phyloP scores from a whole-genome alignment of 148 eudicot species.

The Spergularia marina region DNA sequence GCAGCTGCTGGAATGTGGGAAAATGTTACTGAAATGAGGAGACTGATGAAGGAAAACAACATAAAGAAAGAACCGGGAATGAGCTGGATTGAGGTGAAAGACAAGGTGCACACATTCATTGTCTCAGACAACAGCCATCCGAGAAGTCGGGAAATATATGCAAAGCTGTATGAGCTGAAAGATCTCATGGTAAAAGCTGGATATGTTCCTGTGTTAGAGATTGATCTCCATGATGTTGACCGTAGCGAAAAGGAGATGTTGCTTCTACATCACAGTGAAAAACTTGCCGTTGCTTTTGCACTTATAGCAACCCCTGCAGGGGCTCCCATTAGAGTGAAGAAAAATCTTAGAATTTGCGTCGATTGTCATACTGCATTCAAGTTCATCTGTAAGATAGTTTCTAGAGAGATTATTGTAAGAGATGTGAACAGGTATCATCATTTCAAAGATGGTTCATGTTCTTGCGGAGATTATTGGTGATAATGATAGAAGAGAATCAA shows the following conservation, averaged over 20 bases:
- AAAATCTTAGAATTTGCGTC: slow-evolving; percentile 63
- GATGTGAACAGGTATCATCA: slow-evolving; percentile 72
- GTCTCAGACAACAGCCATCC: slow-evolving; percentile 65
- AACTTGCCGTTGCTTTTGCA: slow-evolving; percentile 70
- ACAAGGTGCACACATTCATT: slow-evolving; percentile 54
- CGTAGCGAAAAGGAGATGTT: slow-evolving; percentile 55
- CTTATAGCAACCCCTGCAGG: slow-evolving; percentile 56
- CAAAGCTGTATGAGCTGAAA: slow-evolving; percentile 53
- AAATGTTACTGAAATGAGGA: slow-evolving; percentile 53
- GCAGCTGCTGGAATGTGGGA: slow-evolving; percentile 76
- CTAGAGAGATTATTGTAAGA: slow-evolving; percentile 59
- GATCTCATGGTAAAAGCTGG: slow-evolving; percentile 54
- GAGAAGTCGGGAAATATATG: slow-evolving; percentile 54
- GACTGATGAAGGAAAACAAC: slow-evolving; percentile 50
- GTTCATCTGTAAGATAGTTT: slow-evolving; percentile 55
- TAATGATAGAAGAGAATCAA: neutral
- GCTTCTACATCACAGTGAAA: slow-evolving; percentile 65
- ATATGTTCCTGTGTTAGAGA: slow-evolving; percentile 58
- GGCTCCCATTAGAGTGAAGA: slow-evolving; percentile 65
- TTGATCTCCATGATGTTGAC: slow-evolving; percentile 62
- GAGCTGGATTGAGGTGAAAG: slow-evolving; percentile 75
- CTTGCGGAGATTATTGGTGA: slow-evolving; percentile 78
- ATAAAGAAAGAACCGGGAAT: slow-evolving; percentile 77
- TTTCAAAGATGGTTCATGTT: slow-evolving; percentile 69
- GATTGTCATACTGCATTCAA: slow-evolving; percentile 73